Evolutionary conservation across 177 flowering plant species (phyloP).

Genomic region (Vitis hybrid): DNA sequence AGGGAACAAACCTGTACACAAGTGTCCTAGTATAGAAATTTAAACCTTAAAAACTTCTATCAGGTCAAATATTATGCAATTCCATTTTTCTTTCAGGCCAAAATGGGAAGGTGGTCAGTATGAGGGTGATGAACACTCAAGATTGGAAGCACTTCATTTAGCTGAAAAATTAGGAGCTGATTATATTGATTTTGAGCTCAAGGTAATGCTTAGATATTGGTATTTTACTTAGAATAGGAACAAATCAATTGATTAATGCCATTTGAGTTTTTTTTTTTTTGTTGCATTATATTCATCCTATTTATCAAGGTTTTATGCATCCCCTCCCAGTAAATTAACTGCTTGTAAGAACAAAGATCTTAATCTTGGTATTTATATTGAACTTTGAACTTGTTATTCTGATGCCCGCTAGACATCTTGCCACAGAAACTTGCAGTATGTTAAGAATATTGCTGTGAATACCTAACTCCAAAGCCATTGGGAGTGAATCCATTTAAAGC

Average conservation of each 20-base stretch:
- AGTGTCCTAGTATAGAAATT: background rate
- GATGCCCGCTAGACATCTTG: too few species aligned
- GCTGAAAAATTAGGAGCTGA: slow-evolving; percentile 71
- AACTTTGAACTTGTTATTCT: too few species aligned
- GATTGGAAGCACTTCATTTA: slow-evolving; percentile 47
- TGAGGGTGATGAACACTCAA: slow-evolving; percentile 49
- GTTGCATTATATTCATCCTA: background rate
- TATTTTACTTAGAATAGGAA: too few species aligned
- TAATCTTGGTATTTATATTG: too few species aligned
- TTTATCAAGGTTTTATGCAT: background rate
- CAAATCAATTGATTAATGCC: too few species aligned
- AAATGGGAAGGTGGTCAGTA: slow-evolving; percentile 64
- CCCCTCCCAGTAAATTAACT: background rate
- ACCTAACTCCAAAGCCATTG: too few species aligned
- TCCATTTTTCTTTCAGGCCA: slow-evolving; percentile 32
- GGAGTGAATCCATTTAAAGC: too few species aligned
- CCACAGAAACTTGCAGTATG: too few species aligned
- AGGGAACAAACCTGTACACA: too few species aligned
- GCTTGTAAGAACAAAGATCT: too few species aligned
- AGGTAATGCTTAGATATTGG: slow-evolving; percentile 10
- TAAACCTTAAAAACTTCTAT: background rate
- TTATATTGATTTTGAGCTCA: slow-evolving; percentile 46
- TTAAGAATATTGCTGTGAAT: too few species aligned
- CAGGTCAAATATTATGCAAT: background rate
- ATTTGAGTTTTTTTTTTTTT: background rate